Base-by-base conservation (phyloP, 768 basidiomycete species). In the Chalciporus sphaerocephalus region DNA sequence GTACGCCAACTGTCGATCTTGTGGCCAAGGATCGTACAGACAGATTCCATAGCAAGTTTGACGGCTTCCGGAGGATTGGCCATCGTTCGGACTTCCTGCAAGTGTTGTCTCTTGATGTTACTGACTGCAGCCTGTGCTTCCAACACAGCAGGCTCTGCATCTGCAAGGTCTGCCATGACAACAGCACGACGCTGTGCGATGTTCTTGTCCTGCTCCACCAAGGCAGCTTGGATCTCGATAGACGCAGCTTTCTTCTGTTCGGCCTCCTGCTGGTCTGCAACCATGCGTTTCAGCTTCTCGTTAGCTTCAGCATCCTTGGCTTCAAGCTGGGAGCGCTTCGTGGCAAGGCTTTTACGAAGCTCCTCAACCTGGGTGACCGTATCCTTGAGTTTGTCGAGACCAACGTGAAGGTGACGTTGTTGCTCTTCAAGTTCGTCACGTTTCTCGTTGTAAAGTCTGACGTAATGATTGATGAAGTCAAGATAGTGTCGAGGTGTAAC, bases 381-480 rank as follows among this genome's bases (percentile, higher is more conserved):
- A 48, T 94, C 91, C 23, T 82, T 85, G 21, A 98, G 79, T 67
- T 99, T 99, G 67, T 98, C 94, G 40, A 99, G 79, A 46, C 96
- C 96, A 50, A 98, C 92, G 57, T 99, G 96, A 44, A 99, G 77
- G 70, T 99, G 96, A 23, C 96, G 87, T 59, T 98, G 96, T 60
- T 99, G 94, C 62, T 99, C 96, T 66, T 98, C 96, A 15, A 99
- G 74, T 59, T 97, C 94, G 53, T 96, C 94, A 11, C 92, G 87
- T 67, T 98, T 99, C 67, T 98, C 95, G 40, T 83, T 90, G 63
- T 92, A 92, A 22, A 99, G 78, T 15, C 87, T 80, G 27, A 98
- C 95, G 60, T 96, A 99, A 56, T 99, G 96, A 54, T 94, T 90
- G 70, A 99, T 95, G 63, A 99, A 99, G 58, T 99, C 96, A 46